Evolutionary conservation across 202 grass and related monocot species (phyloP).

Genomic region (Dendrocalamus latiflorus): DNA sequence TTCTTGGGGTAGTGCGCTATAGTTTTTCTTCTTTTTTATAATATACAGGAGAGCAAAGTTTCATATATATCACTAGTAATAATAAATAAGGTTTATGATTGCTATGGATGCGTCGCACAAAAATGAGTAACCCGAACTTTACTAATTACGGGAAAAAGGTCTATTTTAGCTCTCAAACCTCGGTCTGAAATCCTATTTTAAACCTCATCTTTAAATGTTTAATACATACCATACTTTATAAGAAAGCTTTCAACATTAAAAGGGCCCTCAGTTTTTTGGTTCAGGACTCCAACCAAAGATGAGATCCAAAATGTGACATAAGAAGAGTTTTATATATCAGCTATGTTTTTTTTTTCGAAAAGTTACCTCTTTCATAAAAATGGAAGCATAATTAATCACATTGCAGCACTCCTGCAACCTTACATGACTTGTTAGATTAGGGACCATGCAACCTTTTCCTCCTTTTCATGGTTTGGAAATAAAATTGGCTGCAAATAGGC

Average conservation of each 20-base stretch:
- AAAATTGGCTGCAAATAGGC: not conserved
- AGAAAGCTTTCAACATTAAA: not conserved
- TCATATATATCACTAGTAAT: not conserved
- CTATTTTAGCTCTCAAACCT: not conserved
- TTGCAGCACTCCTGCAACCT: not conserved
- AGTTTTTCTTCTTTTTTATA: not conserved
- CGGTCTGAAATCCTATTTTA: not conserved
- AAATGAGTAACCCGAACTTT: not conserved
- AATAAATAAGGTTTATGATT: not conserved
- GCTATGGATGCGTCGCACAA: not conserved
- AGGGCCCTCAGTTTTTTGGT: not conserved
- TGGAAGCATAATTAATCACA: not conserved
- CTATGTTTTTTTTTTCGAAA: no score
- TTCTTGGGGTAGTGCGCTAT: no score
- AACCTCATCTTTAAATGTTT: not conserved
- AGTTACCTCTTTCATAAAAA: not conserved
- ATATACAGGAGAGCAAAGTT: not conserved
- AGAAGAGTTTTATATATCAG: no score
- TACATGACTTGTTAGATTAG: not conserved
- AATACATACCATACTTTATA: not conserved
- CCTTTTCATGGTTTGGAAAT: slow-evolving; percentile 14
- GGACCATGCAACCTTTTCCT: slow-evolving; percentile 12
- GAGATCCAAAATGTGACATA: no score
- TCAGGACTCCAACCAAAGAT: not conserved
- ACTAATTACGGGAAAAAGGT: not conserved